phyloP scores from a whole-genome alignment of 208 protist species.

The Naegleria fowleri region DNA sequence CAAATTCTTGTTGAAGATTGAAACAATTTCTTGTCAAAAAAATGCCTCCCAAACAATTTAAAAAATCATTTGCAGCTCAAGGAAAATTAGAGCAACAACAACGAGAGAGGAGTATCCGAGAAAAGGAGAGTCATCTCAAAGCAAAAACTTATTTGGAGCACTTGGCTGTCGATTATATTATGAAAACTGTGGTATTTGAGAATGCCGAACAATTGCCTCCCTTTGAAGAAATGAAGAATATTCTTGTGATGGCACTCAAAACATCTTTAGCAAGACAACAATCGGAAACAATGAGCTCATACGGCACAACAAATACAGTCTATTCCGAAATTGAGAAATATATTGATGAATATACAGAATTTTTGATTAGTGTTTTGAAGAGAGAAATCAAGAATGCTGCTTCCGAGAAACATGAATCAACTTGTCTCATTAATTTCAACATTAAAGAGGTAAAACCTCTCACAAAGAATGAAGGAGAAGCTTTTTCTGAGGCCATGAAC shows the following conservation, averaged over 20 bases:
- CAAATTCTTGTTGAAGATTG: no score
- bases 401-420: background rate
- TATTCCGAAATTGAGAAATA: conserved; percentile 15
- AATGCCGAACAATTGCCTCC: background rate
- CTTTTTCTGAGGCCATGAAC: no score
- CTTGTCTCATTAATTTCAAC: background rate
- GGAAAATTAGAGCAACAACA: background rate
- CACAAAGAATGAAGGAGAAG: no score
- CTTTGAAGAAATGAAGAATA: background rate
- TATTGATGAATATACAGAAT: background rate
- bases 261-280: background rate
- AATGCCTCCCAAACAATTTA: conserved; percentile 11
- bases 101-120: background rate
- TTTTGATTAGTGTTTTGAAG: background rate
- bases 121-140: background rate
- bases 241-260: background rate
- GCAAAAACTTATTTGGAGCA: background rate
- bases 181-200: background rate
- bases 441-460: background rate
- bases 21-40: no score
- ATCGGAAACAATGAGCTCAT: background rate
- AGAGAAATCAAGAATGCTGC: background rate
- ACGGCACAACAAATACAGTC: background rate
- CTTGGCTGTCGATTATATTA: background rate
- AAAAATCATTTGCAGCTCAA: background rate